Evolutionary conservation across 495 filamentous ascomycete species (phyloP).

Genomic region (Talaromyces adpressus): DNA sequence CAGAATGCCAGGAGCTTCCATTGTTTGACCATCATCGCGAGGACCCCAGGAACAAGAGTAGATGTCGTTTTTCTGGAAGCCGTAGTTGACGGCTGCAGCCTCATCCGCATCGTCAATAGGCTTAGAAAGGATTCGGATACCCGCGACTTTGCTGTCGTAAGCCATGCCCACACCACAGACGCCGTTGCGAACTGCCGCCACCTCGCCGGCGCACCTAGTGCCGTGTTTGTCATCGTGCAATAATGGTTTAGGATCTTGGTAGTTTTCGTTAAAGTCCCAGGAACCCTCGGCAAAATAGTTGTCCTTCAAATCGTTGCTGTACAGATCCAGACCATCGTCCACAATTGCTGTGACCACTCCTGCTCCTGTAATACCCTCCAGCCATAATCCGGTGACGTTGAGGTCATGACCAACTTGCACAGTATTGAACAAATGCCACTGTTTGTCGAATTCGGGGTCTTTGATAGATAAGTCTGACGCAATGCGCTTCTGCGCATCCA

Average conservation of each 20-base stretch:
- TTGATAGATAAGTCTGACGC: constrained; percentile 59
- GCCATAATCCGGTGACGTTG: constrained; percentile 89
- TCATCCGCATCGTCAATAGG: constrained; percentile 91
- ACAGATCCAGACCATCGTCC: constrained; percentile 95
- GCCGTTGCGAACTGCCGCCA: constrained; percentile 82
- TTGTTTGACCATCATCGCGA: constrained; percentile 82
- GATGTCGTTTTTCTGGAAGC: constrained; percentile 84
- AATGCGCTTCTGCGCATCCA: constrained; percentile 53
- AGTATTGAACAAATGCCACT: constrained; percentile 93
- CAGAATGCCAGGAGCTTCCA: constrained; percentile 88
- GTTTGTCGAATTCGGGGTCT: constrained; percentile 86
- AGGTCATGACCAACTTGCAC: constrained; percentile 80
- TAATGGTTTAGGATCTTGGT: constrained; percentile 67
- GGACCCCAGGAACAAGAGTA: constrained; percentile 99
- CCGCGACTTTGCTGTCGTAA: constrained; percentile 83
- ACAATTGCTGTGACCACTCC: constrained; percentile 88
- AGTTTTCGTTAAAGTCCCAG: constrained; percentile 90
- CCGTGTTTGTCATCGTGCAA: constrained; percentile 81
- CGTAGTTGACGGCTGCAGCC: constrained; percentile 86
- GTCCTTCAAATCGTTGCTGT: constrained; percentile 85
- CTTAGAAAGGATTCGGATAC: constrained; percentile 83
- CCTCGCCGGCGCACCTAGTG: constrained; percentile 90
- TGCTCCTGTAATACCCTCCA: constrained; percentile 84
- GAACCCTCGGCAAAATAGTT: constrained; percentile 90
- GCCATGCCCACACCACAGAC: constrained; percentile 95